A percentile compares a stretch with the other conserved stretches of the same genome.
Evolutionary conservation across 805 yeast species (phyloP).

Genomic region (Nakazawaea sp.): DNA sequence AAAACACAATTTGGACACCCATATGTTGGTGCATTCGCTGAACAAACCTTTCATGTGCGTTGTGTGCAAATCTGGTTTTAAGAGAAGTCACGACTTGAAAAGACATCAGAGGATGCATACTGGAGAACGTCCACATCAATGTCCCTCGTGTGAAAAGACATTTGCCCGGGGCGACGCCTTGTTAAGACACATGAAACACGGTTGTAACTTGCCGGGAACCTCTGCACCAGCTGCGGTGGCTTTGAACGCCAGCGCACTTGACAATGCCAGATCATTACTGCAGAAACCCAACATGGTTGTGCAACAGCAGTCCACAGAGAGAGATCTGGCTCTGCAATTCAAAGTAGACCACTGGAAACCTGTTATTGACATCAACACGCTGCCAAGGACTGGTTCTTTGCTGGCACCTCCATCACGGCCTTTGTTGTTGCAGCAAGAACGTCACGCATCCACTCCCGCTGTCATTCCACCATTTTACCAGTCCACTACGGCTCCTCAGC

Average conservation of each 20-base stretch:
- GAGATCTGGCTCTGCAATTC: not conserved
- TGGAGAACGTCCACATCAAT: constrained; percentile 64
- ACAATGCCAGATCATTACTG: too few species aligned
- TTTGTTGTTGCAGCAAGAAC: not conserved
- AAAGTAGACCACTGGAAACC: constrained; percentile 7
- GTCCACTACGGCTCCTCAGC: not conserved
- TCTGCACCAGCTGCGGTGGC: not conserved
- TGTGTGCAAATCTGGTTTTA: constrained; percentile 53
- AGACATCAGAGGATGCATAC: constrained; percentile 72
- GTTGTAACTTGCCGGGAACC: too few species aligned
- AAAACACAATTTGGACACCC: constrained; percentile 69
- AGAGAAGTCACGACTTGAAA: constrained; percentile 70
- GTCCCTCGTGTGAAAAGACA: constrained; percentile 52
- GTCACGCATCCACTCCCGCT: not conserved
- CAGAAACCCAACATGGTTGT: too few species aligned
- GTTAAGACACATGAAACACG: constrained; percentile 50
- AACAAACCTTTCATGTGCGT: constrained; percentile 59
- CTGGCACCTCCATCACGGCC: not conserved
- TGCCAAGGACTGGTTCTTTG: not conserved
- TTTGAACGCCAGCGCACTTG: not conserved
- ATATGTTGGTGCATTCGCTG: constrained; percentile 59
- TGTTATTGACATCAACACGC: too few species aligned
- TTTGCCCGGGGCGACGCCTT: constrained; percentile 78
- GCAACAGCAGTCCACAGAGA: too few species aligned
- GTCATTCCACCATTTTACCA: not conserved